Evolutionary conservation across 2,329 filamentous ascomycete genomes (phyloP).

Genomic region (Didymellaceae sp.): DNA sequence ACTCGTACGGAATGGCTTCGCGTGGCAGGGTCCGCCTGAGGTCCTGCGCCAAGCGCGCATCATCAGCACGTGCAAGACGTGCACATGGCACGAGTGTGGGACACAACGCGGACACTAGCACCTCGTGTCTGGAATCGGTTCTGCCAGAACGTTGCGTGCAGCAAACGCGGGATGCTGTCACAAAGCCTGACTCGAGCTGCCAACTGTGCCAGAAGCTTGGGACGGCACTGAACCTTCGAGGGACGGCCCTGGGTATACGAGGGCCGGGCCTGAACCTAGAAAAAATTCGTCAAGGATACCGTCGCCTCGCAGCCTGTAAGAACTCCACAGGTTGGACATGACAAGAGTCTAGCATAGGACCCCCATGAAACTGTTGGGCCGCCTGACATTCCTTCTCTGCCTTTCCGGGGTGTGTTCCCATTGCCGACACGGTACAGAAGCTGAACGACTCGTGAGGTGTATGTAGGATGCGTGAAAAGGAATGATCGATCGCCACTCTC

Average conservation of each 20-base stretch:
- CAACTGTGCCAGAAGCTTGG: too few relatives aligned
- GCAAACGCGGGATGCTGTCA: neutral
- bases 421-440: neutral
- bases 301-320: neutral
- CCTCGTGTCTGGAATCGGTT: neutral
- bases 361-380: slow-evolving; percentile 16
- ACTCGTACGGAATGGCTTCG: neutral
- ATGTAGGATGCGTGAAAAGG: neutral
- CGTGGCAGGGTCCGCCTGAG: slow-evolving; percentile 2
- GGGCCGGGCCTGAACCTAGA: too few relatives aligned
- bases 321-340: slow-evolving; percentile 1
- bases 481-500: slow-evolving; percentile 14
- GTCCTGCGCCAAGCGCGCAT: neutral
- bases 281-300: neutral
- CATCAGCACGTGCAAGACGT: slow-evolving; percentile 4
- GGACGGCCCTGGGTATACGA: too few relatives aligned
- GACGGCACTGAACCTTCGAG: too few relatives aligned
- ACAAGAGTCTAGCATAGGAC: neutral
- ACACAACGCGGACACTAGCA: slow-evolving; percentile 7
- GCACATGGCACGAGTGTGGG: neutral
- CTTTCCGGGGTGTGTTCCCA: slow-evolving; percentile 1
- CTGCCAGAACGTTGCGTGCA: neutral
- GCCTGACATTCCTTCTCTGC: neutral
- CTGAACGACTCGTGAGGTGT: slow-evolving; percentile 8
- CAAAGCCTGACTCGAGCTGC: neutral